These are phyloP conservation scores for Camelina hispida DNA, from an alignment of 345 rosid genomes.

Conservation along the genomic window DNA sequence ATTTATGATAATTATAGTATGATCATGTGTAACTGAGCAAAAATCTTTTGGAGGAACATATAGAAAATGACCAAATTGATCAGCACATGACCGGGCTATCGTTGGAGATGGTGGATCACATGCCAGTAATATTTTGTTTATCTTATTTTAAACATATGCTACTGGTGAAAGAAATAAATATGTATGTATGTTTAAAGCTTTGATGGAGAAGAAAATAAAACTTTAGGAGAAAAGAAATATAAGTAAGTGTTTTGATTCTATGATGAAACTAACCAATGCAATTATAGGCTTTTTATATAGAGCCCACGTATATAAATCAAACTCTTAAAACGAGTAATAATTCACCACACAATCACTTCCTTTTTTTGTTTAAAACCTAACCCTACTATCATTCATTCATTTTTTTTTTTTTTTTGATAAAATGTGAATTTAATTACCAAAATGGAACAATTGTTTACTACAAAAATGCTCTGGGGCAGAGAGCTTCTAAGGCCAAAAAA, in stretches of 20 bases:
- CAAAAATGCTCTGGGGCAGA: too few relatives aligned
- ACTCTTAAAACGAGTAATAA: too few relatives aligned
- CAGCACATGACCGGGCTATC: conserved; percentile 20
- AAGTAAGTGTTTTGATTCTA: conserved; percentile 17
- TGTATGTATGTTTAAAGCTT: too few relatives aligned
- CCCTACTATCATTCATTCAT: conserved; percentile 19
- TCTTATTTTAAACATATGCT: background rate
- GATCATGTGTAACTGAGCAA: conserved; percentile 16
- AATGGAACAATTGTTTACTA: too few relatives aligned
- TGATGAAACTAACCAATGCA: conserved; percentile 7
- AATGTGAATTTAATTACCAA: too few relatives aligned
- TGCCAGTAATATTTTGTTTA: conserved; percentile 7
- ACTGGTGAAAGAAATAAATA: background rate
- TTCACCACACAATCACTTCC: conserved; percentile 1
- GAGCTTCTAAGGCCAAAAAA: too few relatives aligned
- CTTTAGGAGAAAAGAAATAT: background rate
- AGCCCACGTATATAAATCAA: background rate
- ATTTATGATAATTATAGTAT: conserved; percentile 1
- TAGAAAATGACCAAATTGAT: background rate
- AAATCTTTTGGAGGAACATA: background rate
- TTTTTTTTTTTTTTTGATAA: too few relatives aligned
- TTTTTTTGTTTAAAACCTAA: conserved; percentile 9
- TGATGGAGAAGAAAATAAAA: background rate
- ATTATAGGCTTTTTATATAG: background rate
- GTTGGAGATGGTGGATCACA: conserved; percentile 33